These are phyloP conservation scores for Syzygium jambos DNA, from an alignment of 345 rosid genomes.

Conservation along the genomic window DNA sequence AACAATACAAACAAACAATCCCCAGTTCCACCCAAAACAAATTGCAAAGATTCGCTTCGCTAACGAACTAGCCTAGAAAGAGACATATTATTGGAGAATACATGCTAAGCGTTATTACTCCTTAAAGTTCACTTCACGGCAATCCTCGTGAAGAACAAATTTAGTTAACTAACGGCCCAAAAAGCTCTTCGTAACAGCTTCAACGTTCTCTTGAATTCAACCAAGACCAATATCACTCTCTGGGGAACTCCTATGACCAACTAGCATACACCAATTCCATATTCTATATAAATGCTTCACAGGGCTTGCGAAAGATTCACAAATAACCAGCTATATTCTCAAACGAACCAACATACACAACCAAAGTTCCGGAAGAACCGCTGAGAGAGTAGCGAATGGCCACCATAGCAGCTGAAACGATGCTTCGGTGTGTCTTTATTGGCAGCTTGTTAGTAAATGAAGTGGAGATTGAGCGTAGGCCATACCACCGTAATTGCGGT, in stretches of 20 bases:
- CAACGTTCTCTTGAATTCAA: neutral
- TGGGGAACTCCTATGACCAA: neutral
- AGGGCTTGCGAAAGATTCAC: neutral
- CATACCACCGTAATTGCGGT: constrained; percentile 5
- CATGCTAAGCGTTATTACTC: neutral
- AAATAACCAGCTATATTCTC: neutral
- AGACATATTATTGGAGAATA: neutral
- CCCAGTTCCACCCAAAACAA: neutral
- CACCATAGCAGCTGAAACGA: neutral
- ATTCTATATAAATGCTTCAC: neutral
- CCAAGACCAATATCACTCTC: neutral
- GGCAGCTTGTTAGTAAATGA: neutral
- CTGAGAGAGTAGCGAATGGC: neutral
- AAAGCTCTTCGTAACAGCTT: neutral
- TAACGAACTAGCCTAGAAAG: neutral
- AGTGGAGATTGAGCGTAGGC: neutral
- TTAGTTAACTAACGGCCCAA: neutral
- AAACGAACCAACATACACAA: neutral
- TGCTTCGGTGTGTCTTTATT: neutral
- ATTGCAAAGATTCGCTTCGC: neutral
- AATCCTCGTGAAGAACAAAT: neutral
- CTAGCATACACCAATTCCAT: neutral
- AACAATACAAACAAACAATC: neutral
- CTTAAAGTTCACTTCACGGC: neutral
- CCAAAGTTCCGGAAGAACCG: neutral